Percentiles rank a stretch among this genome's conserved stretches.
These are phyloP conservation scores for Solanum okadae DNA, from an alignment of 257 asterid genomes.

Conservation along the genomic window DNA sequence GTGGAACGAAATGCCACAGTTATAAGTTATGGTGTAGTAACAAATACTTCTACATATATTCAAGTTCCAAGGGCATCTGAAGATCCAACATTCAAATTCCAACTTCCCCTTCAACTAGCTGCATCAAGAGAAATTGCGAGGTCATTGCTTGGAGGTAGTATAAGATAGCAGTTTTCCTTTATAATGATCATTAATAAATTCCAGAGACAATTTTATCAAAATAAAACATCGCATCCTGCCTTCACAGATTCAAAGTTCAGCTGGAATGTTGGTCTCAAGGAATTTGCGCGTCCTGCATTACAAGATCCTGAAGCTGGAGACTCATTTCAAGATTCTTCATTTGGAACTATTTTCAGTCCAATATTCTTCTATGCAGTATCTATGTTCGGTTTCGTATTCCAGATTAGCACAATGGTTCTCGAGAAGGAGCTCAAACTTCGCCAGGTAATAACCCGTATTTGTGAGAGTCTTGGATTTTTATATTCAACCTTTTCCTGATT, in stretches of 20 bases:
- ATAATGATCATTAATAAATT: background rate
- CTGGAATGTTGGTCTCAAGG: conserved; percentile 24
- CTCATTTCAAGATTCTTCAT: background rate
- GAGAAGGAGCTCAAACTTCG: conserved; percentile 50
- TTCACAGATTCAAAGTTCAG: conserved; percentile 22
- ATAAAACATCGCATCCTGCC: background rate
- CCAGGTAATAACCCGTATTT: conserved; percentile 15
- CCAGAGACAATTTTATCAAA: background rate
- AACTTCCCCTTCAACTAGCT: conserved; percentile 33
- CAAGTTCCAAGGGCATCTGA: conserved; percentile 16
- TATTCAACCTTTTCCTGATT: background rate
- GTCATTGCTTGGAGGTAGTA: conserved; percentile 26
- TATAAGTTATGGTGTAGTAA: conserved; percentile 25
- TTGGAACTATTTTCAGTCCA: background rate
- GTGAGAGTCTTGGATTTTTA: background rate
- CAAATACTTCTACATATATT: conserved; percentile 18
- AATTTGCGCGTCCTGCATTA: conserved; percentile 23
- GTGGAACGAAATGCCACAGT: conserved; percentile 12
- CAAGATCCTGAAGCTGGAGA: background rate
- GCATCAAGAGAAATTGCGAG: conserved; percentile 31
- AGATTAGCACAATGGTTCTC: conserved; percentile 20
- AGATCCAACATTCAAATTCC: conserved; percentile 32
- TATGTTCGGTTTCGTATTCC: conserved; percentile 28
- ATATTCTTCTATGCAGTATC: conserved; percentile 17
- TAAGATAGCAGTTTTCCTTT: background rate